Evolutionary conservation across 768 basidiomycete species (phyloP).

Genomic region (Boletus barrowsii): DNA sequence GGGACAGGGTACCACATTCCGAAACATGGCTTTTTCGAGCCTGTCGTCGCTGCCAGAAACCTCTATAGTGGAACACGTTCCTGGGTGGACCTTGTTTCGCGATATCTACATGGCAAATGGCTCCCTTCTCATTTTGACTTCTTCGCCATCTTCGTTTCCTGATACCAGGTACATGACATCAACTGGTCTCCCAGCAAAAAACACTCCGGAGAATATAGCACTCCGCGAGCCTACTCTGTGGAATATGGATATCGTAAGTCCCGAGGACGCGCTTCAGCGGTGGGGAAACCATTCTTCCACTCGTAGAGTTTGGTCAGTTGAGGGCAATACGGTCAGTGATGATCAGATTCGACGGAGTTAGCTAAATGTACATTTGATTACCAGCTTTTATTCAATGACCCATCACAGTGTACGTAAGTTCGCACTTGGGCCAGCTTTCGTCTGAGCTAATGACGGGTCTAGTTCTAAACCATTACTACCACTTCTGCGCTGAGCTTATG

Average conservation of each 20-base stretch:
- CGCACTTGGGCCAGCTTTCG: not conserved
- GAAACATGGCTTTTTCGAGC: constrained; percentile 1
- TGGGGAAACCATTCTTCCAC: constrained; percentile 52
- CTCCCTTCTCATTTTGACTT: constrained; percentile 68
- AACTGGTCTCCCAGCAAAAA: constrained; percentile 55
- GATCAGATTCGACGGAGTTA: not conserved
- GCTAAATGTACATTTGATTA: constrained; percentile 3
- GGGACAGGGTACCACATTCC: not conserved
- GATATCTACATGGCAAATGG: constrained; percentile 85
- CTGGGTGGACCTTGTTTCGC: constrained; percentile 83
- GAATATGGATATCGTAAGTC: constrained; percentile 60
- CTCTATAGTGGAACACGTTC: constrained; percentile 58
- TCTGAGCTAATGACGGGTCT: not conserved
- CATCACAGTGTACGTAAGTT: constrained; percentile 49
- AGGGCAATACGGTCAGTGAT: constrained; percentile 64
- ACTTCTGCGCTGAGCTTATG: constrained; percentile 79
- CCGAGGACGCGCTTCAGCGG: constrained; percentile 52
- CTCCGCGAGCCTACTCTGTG: constrained; percentile 62
- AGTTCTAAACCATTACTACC: constrained; percentile 84
- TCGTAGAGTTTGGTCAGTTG: constrained; percentile 62
- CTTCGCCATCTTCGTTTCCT: constrained; percentile 44
- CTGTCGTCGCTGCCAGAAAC: constrained; percentile 45
- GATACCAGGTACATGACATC: constrained; percentile 59
- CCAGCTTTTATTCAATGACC: constrained; percentile 65
- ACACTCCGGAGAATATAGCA: constrained; percentile 61